Percentiles rank a stretch among this genome's conserved stretches.
These are phyloP conservation scores for Rhizopus arrhizus DNA, from an alignment of 371 early-diverging fungal species.

Conservation along the genomic window DNA sequence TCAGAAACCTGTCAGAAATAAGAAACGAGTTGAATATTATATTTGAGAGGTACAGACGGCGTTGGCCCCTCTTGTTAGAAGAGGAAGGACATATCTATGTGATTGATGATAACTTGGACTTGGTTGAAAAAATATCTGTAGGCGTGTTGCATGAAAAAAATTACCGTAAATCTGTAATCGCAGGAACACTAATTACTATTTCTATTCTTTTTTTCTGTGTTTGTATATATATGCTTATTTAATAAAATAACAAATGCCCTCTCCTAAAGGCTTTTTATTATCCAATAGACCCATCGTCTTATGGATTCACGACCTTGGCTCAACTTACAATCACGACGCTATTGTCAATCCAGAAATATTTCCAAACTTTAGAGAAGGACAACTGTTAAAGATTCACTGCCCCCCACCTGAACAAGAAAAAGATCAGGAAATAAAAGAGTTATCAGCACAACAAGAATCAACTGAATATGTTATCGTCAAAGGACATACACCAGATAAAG, in stretches of 20 bases:
- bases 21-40: not conserved
- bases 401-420: slow-evolving; percentile 17
- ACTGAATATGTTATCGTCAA: slow-evolving; percentile 49
- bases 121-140: not conserved
- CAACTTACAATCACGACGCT: slow-evolving; percentile 66
- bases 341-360: slow-evolving; percentile 84
- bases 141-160: slow-evolving; percentile 5
- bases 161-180: not conserved
- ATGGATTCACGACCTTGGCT: slow-evolving; percentile 50
- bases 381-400: slow-evolving; percentile 63
- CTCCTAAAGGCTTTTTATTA: slow-evolving; percentile 20
- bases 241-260: slow-evolving; percentile 1
- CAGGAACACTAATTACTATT: not conserved
- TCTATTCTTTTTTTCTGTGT: not conserved
- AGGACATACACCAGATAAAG: slow-evolving; percentile 53
- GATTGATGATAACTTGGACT: slow-evolving; percentile 7
- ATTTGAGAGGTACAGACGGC: slow-evolving; percentile 7
- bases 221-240: not conserved
- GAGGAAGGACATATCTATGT: slow-evolving; percentile 8
- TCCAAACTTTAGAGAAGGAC: slow-evolving; percentile 74
- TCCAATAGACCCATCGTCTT: slow-evolving; percentile 47
- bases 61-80: slow-evolving; percentile 10
- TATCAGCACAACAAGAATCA: slow-evolving; percentile 1
- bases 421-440: not conserved
- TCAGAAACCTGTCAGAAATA: not conserved